Evolutionary conservation across 2,329 filamentous ascomycete genomes (phyloP), one percentile per base, ranked within the genome.

Genomic region (Calycina herbarum): DNA sequence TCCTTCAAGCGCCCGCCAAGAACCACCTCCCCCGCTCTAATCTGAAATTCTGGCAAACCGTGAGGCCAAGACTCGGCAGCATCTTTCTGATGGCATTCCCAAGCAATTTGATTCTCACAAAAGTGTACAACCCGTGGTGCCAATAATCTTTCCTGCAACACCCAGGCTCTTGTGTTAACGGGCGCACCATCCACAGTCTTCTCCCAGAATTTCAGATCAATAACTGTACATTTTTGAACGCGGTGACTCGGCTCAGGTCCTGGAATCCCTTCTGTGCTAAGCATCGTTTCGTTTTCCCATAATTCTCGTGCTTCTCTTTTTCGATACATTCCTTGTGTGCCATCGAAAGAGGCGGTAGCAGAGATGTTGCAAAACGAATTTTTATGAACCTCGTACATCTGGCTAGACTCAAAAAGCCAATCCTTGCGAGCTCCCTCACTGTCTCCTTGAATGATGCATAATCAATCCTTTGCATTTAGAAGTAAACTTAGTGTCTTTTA

Each of bases 91-190:
- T 48, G 33, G 54, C 71, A 73, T 61, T 73, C 70, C 70, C 70
- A 73, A 35, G 66, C 62, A 6, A 72, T 64, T 31, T 71, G 63
- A 31, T 64, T 54, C 7, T 67, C 35, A 11, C 62, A 63, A 48
- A 73, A 71, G 45, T 69, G 66, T n/a, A 72, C n/a, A 3, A 68
- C 66, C 48, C 71, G 40, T n/a, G 64, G 62, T 3, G 70, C 60
- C 5, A 73, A 27, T 3, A 70, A 29, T 24, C 63, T n/a, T 58
- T 73, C 71, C 65, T 73, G 70, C 20, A 71, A 59, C 24, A 68
- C 69, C 71, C 70, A 73, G 20, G 59, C 70, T 59, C 66, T 40
- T 56, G 27, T 65, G 38, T 65, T 67, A 2, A 67, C 63, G 7
- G 63, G 61, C 7, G 66, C 66, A 3, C 62, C 45, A 20, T 65